Evolutionary conservation across 2,329 filamentous ascomycete genomes (phyloP), one percentile per base, ranked within the genome.

Genomic region (Fusarium torulosum): DNA sequence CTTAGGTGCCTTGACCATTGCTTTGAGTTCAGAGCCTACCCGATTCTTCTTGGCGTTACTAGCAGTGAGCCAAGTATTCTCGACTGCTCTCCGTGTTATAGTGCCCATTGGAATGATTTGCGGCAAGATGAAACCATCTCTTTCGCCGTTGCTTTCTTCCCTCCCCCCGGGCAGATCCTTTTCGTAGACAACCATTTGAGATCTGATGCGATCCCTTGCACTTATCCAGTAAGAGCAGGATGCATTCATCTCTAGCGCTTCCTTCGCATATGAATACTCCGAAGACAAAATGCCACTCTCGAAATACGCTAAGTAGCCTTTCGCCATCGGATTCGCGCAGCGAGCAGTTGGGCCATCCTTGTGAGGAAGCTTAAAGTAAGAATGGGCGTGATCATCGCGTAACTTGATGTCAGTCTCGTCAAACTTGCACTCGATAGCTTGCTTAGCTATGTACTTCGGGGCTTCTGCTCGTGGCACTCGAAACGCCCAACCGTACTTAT

Each of bases 211-310:
- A 75, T 97, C 93, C 64, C 96, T 87, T 17, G 96, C 94, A 74
- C 93, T 97, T 72, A 99, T 98, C 96, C 96, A 99, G 79, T 99
- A 99, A 1, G 95, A 98, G 76, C 96, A 99, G 0, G 94, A 97
- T 0, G 96, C 94, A 72, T 99, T 99, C 96, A 99, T 99, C 72
- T 98, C 92, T 42, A 99, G 82, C 0, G 96, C 96, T 77, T 97
- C 94, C 75, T 96, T 98, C 0, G 96, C 96, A 73, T 97, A 95
- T 0, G 89, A 77, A 73, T 91, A 98, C 77, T 97, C 91, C 0
- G 95, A 98, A 1, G 93, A 92, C 4, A 99, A 82, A 1, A 86
- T 92, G 0, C 94, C 95, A 35, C 91, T 92, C 73, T 99, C 96
- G 73, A 99, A 98, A 76, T 96, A 97, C 51, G 89, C 79, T 58